Conservation (phyloP, 83 land plant genomes). For the Picea mariana region DNA sequence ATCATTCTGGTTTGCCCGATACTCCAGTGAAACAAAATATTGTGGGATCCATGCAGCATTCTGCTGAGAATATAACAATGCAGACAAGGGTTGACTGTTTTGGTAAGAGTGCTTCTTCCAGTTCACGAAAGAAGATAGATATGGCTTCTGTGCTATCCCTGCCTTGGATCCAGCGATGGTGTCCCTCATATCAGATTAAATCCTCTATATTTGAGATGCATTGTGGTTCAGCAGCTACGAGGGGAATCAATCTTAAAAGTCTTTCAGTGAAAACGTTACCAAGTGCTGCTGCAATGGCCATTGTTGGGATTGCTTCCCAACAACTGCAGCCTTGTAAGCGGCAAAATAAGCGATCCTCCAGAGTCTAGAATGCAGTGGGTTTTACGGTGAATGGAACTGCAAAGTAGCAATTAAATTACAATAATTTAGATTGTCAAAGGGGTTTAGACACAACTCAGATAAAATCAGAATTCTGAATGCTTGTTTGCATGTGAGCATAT, state of each 20-base stretch:
- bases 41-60: too few species aligned
- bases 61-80: too few species aligned
- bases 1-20: too few species aligned
- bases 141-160: constrained; percentile 8
- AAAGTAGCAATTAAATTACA: background rate
- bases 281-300: constrained; percentile 23
- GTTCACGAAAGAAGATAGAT: constrained; percentile 3
- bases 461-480: too few species aligned
- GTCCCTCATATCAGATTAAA: constrained; percentile 1
- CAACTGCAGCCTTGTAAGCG: background rate
- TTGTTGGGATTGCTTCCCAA: constrained; percentile 19
- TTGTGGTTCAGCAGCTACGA: background rate
- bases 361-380: constrained; percentile 13
- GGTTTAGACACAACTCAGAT: too few species aligned
- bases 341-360: constrained; percentile 4
- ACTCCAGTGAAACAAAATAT: too few species aligned
- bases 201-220: background rate
- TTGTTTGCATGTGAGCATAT: too few species aligned
- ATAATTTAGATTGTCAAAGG: too few species aligned
- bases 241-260: background rate
- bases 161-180: constrained; percentile 19
- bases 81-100: too few species aligned
- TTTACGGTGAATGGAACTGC: constrained; percentile 12
- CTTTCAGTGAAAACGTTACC: constrained; percentile 10
- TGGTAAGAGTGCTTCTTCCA: too few species aligned